A percentile compares a stretch with the other conserved stretches of the same genome.
These are phyloP conservation scores for Diplodia corticola DNA, from an alignment of 2,329 filamentous ascomycete species.

Conservation along the genomic window DNA sequence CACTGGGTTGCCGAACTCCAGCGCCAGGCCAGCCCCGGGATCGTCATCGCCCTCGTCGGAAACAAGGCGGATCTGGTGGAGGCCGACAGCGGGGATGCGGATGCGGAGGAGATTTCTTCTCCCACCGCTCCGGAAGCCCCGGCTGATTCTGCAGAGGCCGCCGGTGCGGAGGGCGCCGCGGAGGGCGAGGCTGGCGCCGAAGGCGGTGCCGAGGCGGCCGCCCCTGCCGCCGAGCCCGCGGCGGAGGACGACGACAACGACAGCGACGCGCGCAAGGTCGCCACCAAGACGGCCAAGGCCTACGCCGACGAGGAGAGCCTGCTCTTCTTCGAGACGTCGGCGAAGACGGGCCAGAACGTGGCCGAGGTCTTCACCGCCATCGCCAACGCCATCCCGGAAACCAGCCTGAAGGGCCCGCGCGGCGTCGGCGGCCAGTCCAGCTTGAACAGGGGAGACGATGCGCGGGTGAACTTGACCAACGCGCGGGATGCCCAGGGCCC, in stretches of 20 bases:
- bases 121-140: conserved; percentile 46
- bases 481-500: conserved; percentile 67
- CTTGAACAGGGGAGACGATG: conserved; percentile 60
- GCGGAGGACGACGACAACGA: conserved; percentile 59
- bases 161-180: conserved; percentile 40
- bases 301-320: conserved; percentile 95
- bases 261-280: conserved; percentile 79
- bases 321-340: conserved; percentile 96
- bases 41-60: conserved; percentile 94
- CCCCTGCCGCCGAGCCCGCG: conserved; percentile 24
- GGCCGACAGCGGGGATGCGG: conserved; percentile 1
- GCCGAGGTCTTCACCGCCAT: conserved; percentile 97
- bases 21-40: conserved; percentile 91
- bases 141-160: conserved; percentile 32
- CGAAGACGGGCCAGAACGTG: conserved; percentile 94
- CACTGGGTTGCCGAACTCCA: conserved; percentile 99
- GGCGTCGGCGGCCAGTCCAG: conserved; percentile 62
- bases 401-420: conserved; percentile 84
- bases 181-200: conserved; percentile 51
- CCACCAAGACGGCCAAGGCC: conserved; percentile 83
- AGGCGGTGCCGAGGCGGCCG: conserved; percentile 33
- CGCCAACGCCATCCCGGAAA: conserved; percentile 96
- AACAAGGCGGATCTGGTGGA: conserved; percentile 82
- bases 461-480: conserved; percentile 78
- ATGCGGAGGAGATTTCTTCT: conserved; percentile 48